Percentiles rank a stretch among this genome's conserved stretches.
Conservation (phyloP, 106 monocot species). For the Dendrobium catenatum region DNA sequence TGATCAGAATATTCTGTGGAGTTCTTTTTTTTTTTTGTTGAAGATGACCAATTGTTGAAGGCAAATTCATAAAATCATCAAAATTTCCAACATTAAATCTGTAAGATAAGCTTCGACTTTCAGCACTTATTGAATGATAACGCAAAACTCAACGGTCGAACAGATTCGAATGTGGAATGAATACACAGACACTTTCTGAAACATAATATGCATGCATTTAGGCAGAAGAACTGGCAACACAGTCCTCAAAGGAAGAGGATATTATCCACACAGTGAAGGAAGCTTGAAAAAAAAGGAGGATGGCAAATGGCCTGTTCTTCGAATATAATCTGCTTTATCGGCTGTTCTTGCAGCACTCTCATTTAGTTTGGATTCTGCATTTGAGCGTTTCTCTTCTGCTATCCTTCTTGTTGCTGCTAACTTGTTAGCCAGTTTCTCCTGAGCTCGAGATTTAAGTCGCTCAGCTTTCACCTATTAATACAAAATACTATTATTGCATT, state of each 20-base stretch:
- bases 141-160: neutral
- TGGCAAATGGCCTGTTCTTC: slow-evolving; percentile 77
- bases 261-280: slow-evolving; percentile 48
- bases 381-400: slow-evolving; percentile 73
- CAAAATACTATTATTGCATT: neutral
- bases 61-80: too few species aligned
- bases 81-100: too few species aligned
- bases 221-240: neutral
- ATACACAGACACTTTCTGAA: neutral
- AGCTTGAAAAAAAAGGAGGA: slow-evolving; percentile 68
- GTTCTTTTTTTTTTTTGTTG: too few species aligned
- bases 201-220: neutral
- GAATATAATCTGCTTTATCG: slow-evolving; percentile 70
- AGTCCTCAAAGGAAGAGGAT: neutral
- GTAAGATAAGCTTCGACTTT: too few species aligned
- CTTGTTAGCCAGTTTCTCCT: slow-evolving; percentile 67
- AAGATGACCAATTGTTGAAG: too few species aligned
- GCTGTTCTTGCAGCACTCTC: slow-evolving; percentile 57
- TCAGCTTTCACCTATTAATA: slow-evolving; percentile 62
- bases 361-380: slow-evolving; percentile 66
- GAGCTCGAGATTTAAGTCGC: slow-evolving; percentile 55
- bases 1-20: too few species aligned
- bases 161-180: neutral
- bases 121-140: too few species aligned
- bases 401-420: slow-evolving; percentile 52